phyloP scores from a whole-genome alignment of 1,139 yeast genomes.

The Tardiomyces digboiensis region DNA sequence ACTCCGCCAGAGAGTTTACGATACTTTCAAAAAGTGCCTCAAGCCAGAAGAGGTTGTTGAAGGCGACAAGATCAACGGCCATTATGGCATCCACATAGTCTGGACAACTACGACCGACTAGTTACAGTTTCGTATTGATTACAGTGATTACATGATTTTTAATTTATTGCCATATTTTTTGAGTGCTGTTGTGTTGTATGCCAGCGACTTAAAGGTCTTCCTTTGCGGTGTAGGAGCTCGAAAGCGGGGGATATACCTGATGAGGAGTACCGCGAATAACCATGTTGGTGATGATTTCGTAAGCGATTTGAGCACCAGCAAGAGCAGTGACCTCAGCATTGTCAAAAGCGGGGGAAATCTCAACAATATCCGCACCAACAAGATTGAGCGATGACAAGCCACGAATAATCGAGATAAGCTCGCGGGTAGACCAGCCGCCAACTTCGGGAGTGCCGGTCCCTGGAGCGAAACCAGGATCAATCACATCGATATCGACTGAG shows the following conservation, averaged over 20 bases:
- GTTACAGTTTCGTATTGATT: background rate
- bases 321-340: constrained; percentile 62
- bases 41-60: background rate
- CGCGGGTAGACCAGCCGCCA: constrained; percentile 78
- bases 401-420: constrained; percentile 52
- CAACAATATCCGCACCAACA: constrained; percentile 75
- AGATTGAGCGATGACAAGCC: constrained; percentile 47
- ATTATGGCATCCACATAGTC: background rate
- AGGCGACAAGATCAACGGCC: background rate
- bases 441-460: constrained; percentile 83
- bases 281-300: constrained; percentile 61
- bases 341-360: constrained; percentile 69
- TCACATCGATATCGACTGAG: constrained; percentile 70
- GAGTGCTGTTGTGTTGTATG: too few relatives aligned
- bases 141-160: too few relatives aligned
- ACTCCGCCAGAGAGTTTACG: constrained; percentile 3
- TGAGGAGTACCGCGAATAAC: constrained; percentile 45
- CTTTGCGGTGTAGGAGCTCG: background rate
- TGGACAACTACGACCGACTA: background rate
- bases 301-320: constrained; percentile 70
- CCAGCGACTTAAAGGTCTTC: background rate
- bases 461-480: constrained; percentile 73
- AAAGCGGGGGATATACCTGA: background rate
- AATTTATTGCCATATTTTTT: too few relatives aligned
- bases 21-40: background rate